These are phyloP conservation scores for Sphagnum fallax DNA, from an alignment of 228 moss, liverwort and hornwort genomes.

Conservation along the genomic window DNA sequence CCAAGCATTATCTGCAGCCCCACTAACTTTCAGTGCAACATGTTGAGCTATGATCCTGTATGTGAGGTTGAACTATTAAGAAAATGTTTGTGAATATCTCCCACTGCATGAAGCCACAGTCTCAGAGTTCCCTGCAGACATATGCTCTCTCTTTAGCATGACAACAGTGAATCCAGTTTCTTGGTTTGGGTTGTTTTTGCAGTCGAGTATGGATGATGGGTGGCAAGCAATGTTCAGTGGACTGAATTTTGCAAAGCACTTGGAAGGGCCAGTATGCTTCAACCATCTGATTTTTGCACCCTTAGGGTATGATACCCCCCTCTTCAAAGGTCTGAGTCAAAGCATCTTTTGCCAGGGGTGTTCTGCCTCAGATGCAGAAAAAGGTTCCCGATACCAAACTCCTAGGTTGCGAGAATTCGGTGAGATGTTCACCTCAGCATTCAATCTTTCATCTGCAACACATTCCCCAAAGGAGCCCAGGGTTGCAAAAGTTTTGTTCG, in stretches of 20 bases:
- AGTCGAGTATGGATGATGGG: conserved; percentile 52
- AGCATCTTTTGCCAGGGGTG: conserved; percentile 23
- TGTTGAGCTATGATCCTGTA: too few relatives aligned
- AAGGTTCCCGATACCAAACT: conserved; percentile 8
- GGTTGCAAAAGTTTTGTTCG: conserved; percentile 27
- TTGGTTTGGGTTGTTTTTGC: conserved; percentile 3
- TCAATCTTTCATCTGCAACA: not conserved
- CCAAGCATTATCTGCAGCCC: too few relatives aligned
- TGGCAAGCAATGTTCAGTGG: conserved; percentile 47
- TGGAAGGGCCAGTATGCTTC: conserved; percentile 34
- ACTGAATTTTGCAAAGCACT: conserved; percentile 38
- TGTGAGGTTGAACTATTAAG: too few relatives aligned
- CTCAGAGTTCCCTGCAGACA: not conserved
- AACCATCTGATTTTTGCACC: conserved; percentile 48
- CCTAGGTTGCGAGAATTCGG: conserved; percentile 44
- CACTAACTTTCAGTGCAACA: too few relatives aligned
- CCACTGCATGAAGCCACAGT: not conserved
- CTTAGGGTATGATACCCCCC: conserved; percentile 34
- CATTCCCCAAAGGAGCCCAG: not conserved
- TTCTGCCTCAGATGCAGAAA: conserved; percentile 14
- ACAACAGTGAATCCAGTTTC: not conserved
- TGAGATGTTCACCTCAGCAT: conserved; percentile 16
- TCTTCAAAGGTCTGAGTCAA: conserved; percentile 26
- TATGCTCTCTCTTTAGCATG: not conserved
- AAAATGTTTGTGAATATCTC: too few relatives aligned